phyloP scores from a whole-genome alignment of 805 yeast species.

The Suhomyces pyralidae region DNA sequence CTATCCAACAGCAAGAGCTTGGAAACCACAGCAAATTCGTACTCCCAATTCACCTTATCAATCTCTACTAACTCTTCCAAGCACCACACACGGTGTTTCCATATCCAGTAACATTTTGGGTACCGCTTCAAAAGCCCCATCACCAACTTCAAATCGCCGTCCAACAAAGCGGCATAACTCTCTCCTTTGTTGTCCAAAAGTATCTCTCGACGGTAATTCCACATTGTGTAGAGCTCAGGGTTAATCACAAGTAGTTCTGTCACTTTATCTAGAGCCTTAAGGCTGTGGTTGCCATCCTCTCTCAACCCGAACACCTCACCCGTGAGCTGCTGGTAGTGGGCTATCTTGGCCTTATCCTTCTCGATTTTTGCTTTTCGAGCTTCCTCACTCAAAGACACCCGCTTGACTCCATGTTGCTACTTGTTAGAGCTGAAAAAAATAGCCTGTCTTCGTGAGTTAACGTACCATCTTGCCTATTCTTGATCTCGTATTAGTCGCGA shows the following conservation, averaged over 20 bases:
- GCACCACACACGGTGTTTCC: conserved; percentile 92
- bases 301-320: conserved; percentile 38
- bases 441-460: no score
- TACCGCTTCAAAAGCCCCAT: conserved; percentile 54
- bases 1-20: conserved; percentile 68
- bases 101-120: conserved; percentile 96
- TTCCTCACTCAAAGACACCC: conserved; percentile 55
- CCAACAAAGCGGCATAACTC: conserved; percentile 32
- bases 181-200: conserved; percentile 23
- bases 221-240: conserved; percentile 84
- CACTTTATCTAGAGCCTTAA: conserved; percentile 49
- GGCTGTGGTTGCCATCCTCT: conserved; percentile 12
- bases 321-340: conserved; percentile 48
- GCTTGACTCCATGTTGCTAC: conserved; percentile 66
- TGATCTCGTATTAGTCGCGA: no score
- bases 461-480: no score
- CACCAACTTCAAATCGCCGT: conserved; percentile 60
- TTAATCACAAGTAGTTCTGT: conserved; percentile 58
- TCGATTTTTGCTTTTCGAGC: conserved; percentile 49
- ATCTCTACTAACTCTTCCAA: conserved; percentile 45
- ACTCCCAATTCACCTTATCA: conserved; percentile 58
- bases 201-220: conserved; percentile 87
- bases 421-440: not conserved
- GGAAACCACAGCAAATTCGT: conserved; percentile 67
- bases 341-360: conserved; percentile 61